Conservation (phyloP, 805 yeast species). For the Wickerhamomyces canadensis region DNA sequence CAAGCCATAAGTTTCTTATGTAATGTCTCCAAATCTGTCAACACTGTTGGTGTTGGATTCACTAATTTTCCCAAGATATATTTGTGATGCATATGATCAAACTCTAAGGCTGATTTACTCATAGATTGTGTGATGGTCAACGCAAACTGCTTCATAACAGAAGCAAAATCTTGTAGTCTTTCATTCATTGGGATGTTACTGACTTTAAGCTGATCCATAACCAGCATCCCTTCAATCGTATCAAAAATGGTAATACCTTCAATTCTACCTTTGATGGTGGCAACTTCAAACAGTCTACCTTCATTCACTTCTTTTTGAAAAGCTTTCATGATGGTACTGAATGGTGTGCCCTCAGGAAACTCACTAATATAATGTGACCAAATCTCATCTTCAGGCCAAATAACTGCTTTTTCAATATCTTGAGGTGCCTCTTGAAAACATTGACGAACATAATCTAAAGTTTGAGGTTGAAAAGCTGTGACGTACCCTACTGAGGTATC, state of each 20-base stretch:
- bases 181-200: constrained; percentile 59
- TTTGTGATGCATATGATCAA: constrained; percentile 18
- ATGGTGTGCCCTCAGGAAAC: constrained; percentile 45
- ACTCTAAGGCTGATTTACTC: constrained; percentile 54
- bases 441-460: constrained; percentile 38
- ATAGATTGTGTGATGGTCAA: constrained; percentile 24
- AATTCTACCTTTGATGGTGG: constrained; percentile 32
- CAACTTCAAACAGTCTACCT: constrained; percentile 29
- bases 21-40: constrained; percentile 46
- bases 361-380: constrained; percentile 62
- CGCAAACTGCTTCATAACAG: constrained; percentile 51
- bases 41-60: constrained; percentile 1
- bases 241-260: constrained; percentile 36
- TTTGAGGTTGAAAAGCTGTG: constrained; percentile 42
- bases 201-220: constrained; percentile 52
- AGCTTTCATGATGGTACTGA: constrained; percentile 40
- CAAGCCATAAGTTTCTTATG: constrained; percentile 66
- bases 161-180: constrained; percentile 35
- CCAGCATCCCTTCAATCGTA: constrained; percentile 35
- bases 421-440: constrained; percentile 46
- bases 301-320: constrained; percentile 35
- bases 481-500: constrained; percentile 41
- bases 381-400: constrained; percentile 79
- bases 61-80: background rate
- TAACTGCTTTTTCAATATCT: constrained; percentile 53